A percentile compares a stretch with the other conserved stretches of the same genome.
Evolutionary conservation across 306 rosid genomes (phyloP).

Genomic region (Castanea crenata): DNA sequence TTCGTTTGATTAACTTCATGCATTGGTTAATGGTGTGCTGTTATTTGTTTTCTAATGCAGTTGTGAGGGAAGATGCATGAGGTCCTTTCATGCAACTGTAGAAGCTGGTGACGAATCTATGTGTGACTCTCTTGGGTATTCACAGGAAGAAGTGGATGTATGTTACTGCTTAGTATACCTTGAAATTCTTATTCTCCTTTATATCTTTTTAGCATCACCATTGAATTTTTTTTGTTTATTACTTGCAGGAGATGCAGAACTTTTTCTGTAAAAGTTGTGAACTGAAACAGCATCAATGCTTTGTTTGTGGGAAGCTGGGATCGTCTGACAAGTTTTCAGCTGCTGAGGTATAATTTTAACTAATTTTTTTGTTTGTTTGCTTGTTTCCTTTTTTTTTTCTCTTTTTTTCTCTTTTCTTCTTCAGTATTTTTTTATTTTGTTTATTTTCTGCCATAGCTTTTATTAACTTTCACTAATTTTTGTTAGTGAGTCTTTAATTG

Average conservation of each 20-base stretch:
- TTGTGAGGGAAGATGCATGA: constrained; percentile 94
- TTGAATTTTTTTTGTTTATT: constrained; percentile 7
- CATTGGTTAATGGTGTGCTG: not conserved
- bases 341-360: constrained; percentile 65
- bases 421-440: not conserved
- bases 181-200: constrained; percentile 2
- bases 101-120: constrained; percentile 56
- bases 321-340: constrained; percentile 64
- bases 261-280: constrained; percentile 79
- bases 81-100: constrained; percentile 78
- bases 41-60: constrained; percentile 37
- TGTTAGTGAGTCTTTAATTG: not conserved
- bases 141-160: constrained; percentile 73
- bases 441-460: not conserved
- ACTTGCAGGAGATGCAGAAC: constrained; percentile 63
- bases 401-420: constrained; percentile 1
- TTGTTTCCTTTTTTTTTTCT: not conserved
- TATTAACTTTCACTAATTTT: not conserved
- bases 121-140: constrained; percentile 72
- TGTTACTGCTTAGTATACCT: constrained; percentile 23
- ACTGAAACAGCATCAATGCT: constrained; percentile 80
- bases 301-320: constrained; percentile 80
- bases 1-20: not conserved
- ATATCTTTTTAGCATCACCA: constrained; percentile 3
- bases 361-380: constrained; percentile 13